Evolutionary conservation across 2,329 filamentous ascomycete species (phyloP), one percentile per base, ranked within the genome.

Genomic region (Fusarium ramigenum): DNA sequence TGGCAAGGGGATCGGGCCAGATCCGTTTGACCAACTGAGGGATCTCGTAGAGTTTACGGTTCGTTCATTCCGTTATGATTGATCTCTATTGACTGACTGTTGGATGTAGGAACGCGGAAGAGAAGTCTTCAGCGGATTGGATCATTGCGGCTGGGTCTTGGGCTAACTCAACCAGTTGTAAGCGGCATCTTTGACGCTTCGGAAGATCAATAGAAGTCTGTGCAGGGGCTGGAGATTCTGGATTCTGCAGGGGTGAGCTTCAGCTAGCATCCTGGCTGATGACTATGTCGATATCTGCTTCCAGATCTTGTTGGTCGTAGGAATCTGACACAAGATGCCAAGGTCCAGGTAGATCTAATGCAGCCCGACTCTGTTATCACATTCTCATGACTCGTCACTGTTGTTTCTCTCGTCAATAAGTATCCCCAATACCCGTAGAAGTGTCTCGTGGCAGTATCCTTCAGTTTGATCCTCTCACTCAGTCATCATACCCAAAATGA

Each of bases 1-100:
- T 54, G 50, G 50, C 50, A 28, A 39, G 23, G 5, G 3, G 18
- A 9, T 16, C 18, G 4, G 14, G 7, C 15, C 12, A 25, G 6
- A 21, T 10, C 15, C 9, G 2, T 25, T 11, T 36, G 32, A 19
- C n/a, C 16, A 36, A 36, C 18, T 0, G 9, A 25, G 6, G 1
- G 7, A 15, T 6, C 14, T 39, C 3, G 2, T 2, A 39, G 1
- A 12, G 18, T 9, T 15, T 21, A 16, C 19, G 12, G n/a, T 53
- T 28, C 0, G 4, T 18, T 37, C 6, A 2, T 18, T 16, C 9
- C 1, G 9, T 12, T 2, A 7, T 16, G 23, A 7, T 0, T 1
- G 10, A 4, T n/a, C 3, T 16, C 12, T 9, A 0, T 2, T 5
- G 4, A 37, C 5, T 1, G 2, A 7, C 0, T n/a, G 10, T 28